A percentile compares a stretch with the other conserved stretches of the same genome.
Conservation (phyloP, 495 filamentous ascomycete genomes). For the Rusavskia elegans region DNA sequence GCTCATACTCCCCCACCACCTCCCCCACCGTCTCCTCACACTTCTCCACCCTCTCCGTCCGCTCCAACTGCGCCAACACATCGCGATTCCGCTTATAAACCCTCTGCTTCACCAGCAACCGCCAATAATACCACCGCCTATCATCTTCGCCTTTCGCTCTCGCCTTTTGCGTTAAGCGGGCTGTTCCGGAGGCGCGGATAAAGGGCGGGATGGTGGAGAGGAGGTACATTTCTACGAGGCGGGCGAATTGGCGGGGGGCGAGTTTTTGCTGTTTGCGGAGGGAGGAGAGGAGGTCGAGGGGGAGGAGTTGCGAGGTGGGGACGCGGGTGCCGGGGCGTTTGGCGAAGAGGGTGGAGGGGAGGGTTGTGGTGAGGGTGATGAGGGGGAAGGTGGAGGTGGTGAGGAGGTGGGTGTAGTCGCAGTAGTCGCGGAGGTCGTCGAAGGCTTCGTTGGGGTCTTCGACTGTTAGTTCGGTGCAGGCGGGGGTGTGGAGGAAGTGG, state of each 20-base stretch:
- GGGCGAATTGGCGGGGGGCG: constrained; percentile 68
- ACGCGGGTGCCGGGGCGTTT: constrained; percentile 30
- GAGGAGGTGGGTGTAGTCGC: constrained; percentile 55
- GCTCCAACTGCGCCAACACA: constrained; percentile 61
- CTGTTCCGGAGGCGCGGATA: constrained; percentile 38
- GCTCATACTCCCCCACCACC: constrained; percentile 71
- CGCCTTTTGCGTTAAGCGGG: constrained; percentile 39
- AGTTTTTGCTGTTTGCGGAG: constrained; percentile 61
- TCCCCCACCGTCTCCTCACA: constrained; percentile 59
- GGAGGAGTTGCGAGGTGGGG: constrained; percentile 48
- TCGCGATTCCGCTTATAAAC: constrained; percentile 67
- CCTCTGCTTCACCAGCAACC: constrained; percentile 64
- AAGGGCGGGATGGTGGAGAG: constrained; percentile 52
- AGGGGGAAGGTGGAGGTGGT: constrained; percentile 21
- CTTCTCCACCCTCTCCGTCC: constrained; percentile 60
- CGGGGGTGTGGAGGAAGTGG: constrained; percentile 41
- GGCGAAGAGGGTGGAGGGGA: constrained; percentile 21
- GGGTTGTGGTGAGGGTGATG: constrained; percentile 24
- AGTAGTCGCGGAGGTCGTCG: constrained; percentile 72
- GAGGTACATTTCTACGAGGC: constrained; percentile 78
- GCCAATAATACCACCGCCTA: constrained; percentile 62
- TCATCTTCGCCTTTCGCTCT: constrained; percentile 38
- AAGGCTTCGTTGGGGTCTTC: constrained; percentile 95
- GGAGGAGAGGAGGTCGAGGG: constrained; percentile 34
- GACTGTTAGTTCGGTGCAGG: constrained; percentile 71